Conservation (phyloP, 169 alveolate species). For the Eimeria praecox region DNA sequence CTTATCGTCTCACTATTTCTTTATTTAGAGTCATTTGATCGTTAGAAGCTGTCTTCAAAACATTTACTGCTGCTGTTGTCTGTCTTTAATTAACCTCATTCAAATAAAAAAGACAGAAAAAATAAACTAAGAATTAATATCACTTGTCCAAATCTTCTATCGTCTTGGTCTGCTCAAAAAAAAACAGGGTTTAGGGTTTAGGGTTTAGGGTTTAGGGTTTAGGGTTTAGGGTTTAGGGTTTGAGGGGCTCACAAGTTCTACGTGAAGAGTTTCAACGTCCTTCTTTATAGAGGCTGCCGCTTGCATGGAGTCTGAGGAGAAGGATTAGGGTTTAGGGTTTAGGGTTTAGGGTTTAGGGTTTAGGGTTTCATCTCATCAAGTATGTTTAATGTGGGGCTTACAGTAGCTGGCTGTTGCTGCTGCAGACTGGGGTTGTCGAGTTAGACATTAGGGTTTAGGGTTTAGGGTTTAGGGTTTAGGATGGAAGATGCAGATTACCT, state of each 20-base stretch:
- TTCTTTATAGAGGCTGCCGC: neutral
- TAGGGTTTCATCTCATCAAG: neutral
- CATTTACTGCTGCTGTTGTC: conserved; percentile 4
- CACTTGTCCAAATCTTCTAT: conserved; percentile 26
- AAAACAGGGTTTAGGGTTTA: neutral
- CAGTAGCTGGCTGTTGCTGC: conserved; percentile 47
- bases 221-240: conserved; percentile 39
- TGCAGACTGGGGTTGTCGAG: neutral
- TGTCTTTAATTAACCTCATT: no score
- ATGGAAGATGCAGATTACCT: neutral
- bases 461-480: conserved; percentile 3
- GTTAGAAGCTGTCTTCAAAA: neutral
- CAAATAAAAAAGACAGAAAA: no score
- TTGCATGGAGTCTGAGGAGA: conserved; percentile 12
- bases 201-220: conserved; percentile 17
- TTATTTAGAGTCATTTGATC: conserved; percentile 6
- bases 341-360: conserved; percentile 57
- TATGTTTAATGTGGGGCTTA: neutral
- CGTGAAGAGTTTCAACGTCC: neutral
- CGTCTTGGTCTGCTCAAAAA: neutral
- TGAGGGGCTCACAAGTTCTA: neutral
- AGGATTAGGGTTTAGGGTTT: conserved; percentile 42
- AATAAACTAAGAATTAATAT: neutral
- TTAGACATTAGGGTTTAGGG: neutral
- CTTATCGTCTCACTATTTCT: conserved; percentile 5